Base-by-base conservation (phyloP, 352 stramenopile species). In the Pythium sukuiense region DNA sequence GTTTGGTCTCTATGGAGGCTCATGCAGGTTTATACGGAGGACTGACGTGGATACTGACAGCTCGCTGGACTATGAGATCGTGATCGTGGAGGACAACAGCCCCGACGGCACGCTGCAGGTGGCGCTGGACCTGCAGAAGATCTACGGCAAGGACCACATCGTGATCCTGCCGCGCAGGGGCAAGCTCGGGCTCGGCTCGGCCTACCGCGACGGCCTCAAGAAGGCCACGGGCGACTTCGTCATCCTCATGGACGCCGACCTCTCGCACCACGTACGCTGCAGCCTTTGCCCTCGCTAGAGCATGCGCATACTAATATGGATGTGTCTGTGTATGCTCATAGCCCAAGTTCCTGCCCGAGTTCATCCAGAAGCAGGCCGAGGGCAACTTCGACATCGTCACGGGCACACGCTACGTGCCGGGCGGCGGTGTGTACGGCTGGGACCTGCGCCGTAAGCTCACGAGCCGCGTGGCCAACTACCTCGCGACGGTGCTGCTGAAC, bases 181-280 rank as follows among this genome's bases (percentile, higher is more conserved):
- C 33, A 99, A 99, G 72, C 70, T 99, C 39, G 97, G 97, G 18
- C 80, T 99, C 14, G 97, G 97, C 39, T 98, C 89, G 1, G 97
- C 97, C 26, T 99, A 99, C 74, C 93, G 96, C 45, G 97, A 98
- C 67, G 97, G 96, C 14, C 83, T 99, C 46, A 96, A 97, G 72
- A 77, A 83, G 35, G 82, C 84, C 16, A 97, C 90, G 35, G 96
- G 96, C 26, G 81, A 98, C 63, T 96, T 92, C 71, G 96, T 99
- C 50, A 92, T 99, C 75, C 83, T 99, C 45, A 99, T 99, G 97
- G 97, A 99, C 81, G 97, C 97, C 20, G 97, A 99, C 78, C 85
- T 99, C 37, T 98, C 91, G 61, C 97, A 99, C 77, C 97, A 99
- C 81, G 87, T 96, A 69, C 49, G 56, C 39, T 39, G 20, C 20